phyloP scores from a whole-genome alignment of 345 rosid species.

The Citrus hindsii region DNA sequence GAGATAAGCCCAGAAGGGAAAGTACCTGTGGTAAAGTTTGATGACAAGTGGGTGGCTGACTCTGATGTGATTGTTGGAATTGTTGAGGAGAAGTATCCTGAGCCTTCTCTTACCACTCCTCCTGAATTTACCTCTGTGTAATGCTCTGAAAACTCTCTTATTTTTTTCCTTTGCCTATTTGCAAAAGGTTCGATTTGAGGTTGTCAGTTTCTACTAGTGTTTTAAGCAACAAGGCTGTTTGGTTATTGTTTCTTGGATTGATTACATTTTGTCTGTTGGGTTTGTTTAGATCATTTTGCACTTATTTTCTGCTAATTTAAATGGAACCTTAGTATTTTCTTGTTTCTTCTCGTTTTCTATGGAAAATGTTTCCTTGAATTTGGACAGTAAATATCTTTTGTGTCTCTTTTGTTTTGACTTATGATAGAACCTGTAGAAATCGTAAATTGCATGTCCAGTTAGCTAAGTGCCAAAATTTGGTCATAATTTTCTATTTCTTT shows the following conservation, averaged over 20 bases:
- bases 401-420: not conserved
- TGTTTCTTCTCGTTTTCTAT: not conserved
- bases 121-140: conserved; percentile 67
- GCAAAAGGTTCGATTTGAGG: not conserved
- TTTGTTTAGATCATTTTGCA: not conserved
- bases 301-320: not conserved
- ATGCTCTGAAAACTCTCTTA: not conserved
- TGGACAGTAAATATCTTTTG: not conserved
- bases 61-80: conserved; percentile 80
- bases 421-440: not conserved
- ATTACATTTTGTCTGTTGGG: not conserved
- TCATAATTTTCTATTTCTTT: not conserved
- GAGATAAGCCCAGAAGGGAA: conserved; percentile 82
- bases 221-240: not conserved
- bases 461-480: not conserved
- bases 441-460: not conserved
- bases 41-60: conserved; percentile 81
- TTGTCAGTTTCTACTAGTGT: not conserved
- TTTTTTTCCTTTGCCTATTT: not conserved
- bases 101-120: conserved; percentile 63
- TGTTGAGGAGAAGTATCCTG: conserved; percentile 83
- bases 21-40: conserved; percentile 71
- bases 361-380: not conserved
- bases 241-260: not conserved
- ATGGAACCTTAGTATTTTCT: not conserved